Conservation (phyloP, 208 protist species). For the Acanthamoeba quina region DNA sequence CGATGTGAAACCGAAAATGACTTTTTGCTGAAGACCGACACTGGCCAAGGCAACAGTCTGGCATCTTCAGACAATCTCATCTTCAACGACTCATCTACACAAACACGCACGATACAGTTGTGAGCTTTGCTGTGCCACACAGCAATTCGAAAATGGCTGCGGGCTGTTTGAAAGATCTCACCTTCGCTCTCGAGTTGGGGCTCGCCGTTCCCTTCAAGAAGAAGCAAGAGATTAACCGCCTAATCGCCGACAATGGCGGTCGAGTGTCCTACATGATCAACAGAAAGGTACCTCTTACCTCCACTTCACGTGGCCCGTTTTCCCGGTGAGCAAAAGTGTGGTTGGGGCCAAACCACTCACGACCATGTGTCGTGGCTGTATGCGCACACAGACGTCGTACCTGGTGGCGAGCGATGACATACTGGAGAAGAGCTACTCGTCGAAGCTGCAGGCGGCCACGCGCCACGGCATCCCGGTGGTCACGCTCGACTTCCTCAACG, state of each 20-base stretch:
- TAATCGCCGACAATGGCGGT: slow-evolving; percentile 53
- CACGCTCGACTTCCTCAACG: slow-evolving; percentile 62
- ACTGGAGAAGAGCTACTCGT: slow-evolving; percentile 51
- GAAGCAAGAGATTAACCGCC: slow-evolving; percentile 65
- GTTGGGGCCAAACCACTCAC: no score
- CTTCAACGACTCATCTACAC: not conserved
- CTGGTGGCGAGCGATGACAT: slow-evolving; percentile 57
- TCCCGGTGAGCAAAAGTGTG: no score
- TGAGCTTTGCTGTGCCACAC: not conserved
- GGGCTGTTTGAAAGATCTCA: slow-evolving; percentile 2
- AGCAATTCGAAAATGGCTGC: no score
- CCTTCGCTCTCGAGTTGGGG: slow-evolving; percentile 36
- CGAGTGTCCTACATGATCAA: slow-evolving; percentile 65
- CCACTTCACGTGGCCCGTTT: no score
- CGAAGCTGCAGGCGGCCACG: slow-evolving; percentile 38
- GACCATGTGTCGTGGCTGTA: no score
- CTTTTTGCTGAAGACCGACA: not conserved
- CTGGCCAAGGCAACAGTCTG: not conserved
- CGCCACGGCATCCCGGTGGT: slow-evolving; percentile 53
- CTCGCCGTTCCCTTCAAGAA: slow-evolving; percentile 23
- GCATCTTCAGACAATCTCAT: not conserved
- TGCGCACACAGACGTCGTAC: slow-evolving; percentile 18
- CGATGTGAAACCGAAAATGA: not conserved
- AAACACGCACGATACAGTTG: not conserved
- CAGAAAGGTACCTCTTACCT: slow-evolving; percentile 61